Conservation (phyloP, 2,329 filamentous ascomycete genomes). For the Botrytis hyacinthi region DNA sequence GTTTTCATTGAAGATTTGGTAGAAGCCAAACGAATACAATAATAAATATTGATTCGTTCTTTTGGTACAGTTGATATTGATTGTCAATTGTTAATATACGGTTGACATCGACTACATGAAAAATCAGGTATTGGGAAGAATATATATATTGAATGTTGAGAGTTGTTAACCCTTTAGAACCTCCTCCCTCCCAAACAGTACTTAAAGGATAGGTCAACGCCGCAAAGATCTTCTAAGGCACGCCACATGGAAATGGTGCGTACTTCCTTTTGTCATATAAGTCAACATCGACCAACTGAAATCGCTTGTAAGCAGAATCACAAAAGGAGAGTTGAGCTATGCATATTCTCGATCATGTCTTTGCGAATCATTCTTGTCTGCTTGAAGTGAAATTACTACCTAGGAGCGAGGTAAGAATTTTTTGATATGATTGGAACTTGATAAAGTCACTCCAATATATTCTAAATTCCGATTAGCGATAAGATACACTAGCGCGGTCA, state of each 20-base stretch:
- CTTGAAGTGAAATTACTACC: neutral
- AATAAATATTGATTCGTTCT: neutral
- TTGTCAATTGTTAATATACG: neutral
- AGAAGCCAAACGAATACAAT: neutral
- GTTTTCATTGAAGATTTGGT: neutral
- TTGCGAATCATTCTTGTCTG: too few relatives aligned
- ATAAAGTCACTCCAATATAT: neutral
- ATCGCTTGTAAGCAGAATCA: neutral
- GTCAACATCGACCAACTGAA: neutral
- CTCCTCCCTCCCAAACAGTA: neutral
- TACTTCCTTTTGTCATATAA: neutral
- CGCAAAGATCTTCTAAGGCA: neutral
- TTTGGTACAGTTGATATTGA: neutral
- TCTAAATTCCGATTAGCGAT: slow-evolving; percentile 19
- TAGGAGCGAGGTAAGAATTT: neutral
- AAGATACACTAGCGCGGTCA: slow-evolving; percentile 18
- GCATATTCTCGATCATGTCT: neutral
- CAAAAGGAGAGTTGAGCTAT: neutral
- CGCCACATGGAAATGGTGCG: neutral
- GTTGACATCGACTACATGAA: neutral
- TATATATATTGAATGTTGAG: neutral
- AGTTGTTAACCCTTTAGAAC: neutral
- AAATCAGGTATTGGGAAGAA: too few relatives aligned
- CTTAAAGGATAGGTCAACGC: neutral
- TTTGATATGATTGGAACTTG: neutral